These are phyloP conservation scores for Sordariomycetes sp. DNA, from an alignment of 2,329 filamentous ascomycete species.

Conservation along the genomic window DNA sequence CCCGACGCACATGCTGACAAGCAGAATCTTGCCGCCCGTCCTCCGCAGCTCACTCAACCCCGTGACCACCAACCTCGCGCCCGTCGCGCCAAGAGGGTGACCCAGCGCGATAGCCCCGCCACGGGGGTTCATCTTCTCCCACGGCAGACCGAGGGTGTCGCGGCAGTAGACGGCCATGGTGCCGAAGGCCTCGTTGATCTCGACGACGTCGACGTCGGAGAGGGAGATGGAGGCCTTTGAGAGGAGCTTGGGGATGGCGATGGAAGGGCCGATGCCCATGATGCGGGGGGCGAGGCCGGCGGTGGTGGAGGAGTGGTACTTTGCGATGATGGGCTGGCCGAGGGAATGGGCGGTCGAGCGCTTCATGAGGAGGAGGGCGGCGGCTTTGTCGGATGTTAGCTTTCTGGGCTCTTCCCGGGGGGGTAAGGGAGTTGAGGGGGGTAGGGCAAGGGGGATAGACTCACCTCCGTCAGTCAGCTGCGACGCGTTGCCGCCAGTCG, in stretches of 20 bases:
- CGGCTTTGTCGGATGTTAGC: conserved; percentile 33
- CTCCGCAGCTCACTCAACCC: conserved; percentile 74
- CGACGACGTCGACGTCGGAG: conserved; percentile 76
- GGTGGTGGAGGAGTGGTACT: conserved; percentile 85
- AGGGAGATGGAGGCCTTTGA: conserved; percentile 63
- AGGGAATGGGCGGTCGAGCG: conserved; percentile 77
- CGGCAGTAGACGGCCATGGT: conserved; percentile 95
- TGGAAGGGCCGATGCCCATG: conserved; percentile 84
- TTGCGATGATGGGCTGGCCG: conserved; percentile 82
- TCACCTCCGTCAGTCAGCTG: conserved; percentile 85
- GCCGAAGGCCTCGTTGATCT: conserved; percentile 96
- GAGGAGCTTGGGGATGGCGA: conserved; percentile 73
- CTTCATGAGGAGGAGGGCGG: conserved; percentile 86
- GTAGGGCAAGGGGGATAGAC: conserved; percentile 11
- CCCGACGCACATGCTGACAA: conserved; percentile 83
- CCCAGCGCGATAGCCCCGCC: conserved; percentile 76
- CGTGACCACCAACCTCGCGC: conserved; percentile 74
- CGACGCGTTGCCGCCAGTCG: conserved; percentile 85
- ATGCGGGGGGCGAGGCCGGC: conserved; percentile 84
- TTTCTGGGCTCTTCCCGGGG: background rate
- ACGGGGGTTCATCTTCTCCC: conserved; percentile 66
- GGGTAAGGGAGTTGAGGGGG: background rate
- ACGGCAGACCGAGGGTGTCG: conserved; percentile 56
- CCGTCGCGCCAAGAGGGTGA: conserved; percentile 70
- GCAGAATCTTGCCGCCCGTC: conserved; percentile 76